These are phyloP conservation scores for Obelidium mucronatum DNA, from an alignment of 192 early-diverging fungal species.

Conservation along the genomic window DNA sequence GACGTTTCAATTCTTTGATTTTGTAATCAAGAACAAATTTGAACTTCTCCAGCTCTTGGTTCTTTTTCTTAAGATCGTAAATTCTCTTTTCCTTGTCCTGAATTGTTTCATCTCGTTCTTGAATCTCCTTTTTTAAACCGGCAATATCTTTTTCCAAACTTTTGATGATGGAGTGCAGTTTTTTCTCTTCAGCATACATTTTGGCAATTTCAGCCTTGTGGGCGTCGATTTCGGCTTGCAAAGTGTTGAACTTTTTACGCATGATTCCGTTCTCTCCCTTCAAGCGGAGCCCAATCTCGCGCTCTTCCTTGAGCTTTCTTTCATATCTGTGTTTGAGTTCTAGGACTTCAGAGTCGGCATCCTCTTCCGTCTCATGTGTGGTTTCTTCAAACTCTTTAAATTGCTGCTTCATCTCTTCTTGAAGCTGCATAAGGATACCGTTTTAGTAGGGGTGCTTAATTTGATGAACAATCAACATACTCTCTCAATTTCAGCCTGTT, in stretches of 20 bases:
- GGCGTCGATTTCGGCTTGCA: slow-evolving; percentile 66
- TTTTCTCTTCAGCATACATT: slow-evolving; percentile 68
- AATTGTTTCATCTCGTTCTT: slow-evolving; percentile 70
- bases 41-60: slow-evolving; percentile 75
- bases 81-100: slow-evolving; percentile 71
- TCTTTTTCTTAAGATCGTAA: slow-evolving; percentile 74
- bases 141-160: slow-evolving; percentile 70
- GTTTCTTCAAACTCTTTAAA: slow-evolving; percentile 64
- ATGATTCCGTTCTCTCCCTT: slow-evolving; percentile 74
- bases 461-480: slow-evolving; percentile 11
- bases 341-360: slow-evolving; percentile 66
- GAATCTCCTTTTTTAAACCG: slow-evolving; percentile 71
- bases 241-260: slow-evolving; percentile 71
- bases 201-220: slow-evolving; percentile 68
- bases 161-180: slow-evolving; percentile 68
- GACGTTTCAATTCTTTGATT: slow-evolving; percentile 70
- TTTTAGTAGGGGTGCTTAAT: too few relatives aligned
- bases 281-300: slow-evolving; percentile 63
- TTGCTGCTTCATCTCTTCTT: slow-evolving; percentile 60
- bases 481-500: slow-evolving; percentile 64
- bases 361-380: slow-evolving; percentile 63
- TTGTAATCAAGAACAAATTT: slow-evolving; percentile 75
- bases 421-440: slow-evolving; percentile 46
- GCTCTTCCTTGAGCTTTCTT: slow-evolving; percentile 62
- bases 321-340: slow-evolving; percentile 66